Evolutionary conservation across 345 rosid genomes (phyloP).

Genomic region (Linum tenue): DNA sequence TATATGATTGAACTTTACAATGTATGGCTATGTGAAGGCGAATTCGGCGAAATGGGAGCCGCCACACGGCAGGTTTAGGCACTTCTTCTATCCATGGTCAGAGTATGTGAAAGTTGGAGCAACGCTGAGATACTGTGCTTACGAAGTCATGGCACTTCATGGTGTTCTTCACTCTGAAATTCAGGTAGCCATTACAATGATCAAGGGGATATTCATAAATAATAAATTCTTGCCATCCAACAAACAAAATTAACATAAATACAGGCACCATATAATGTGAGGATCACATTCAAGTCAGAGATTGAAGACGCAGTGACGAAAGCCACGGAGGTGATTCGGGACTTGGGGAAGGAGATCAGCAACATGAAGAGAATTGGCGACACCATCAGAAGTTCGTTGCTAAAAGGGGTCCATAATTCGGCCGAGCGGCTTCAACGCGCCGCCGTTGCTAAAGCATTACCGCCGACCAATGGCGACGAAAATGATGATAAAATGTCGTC

Average conservation of each 20-base stretch:
- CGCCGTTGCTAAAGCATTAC: slow-evolving; percentile 9
- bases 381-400: slow-evolving; percentile 22
- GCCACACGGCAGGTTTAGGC: slow-evolving; percentile 54
- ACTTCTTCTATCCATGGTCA: slow-evolving; percentile 61
- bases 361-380: slow-evolving; percentile 27
- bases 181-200: slow-evolving; percentile 30
- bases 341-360: slow-evolving; percentile 42
- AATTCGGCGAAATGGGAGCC: slow-evolving; percentile 65
- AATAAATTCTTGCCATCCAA: background rate
- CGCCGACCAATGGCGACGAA: no score
- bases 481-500: no score
- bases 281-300: slow-evolving; percentile 37
- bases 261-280: slow-evolving; percentile 49
- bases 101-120: slow-evolving; percentile 66
- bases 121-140: slow-evolving; percentile 46
- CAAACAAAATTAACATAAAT: background rate
- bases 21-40: slow-evolving; percentile 23
- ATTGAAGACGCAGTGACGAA: slow-evolving; percentile 40
- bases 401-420: slow-evolving; percentile 42
- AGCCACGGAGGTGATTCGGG: slow-evolving; percentile 46
- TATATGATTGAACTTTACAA: slow-evolving; percentile 3
- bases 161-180: slow-evolving; percentile 66
- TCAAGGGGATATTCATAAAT: background rate
- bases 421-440: slow-evolving; percentile 39
- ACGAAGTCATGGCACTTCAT: slow-evolving; percentile 67